Conservation (phyloP, 2,329 filamentous ascomycete genomes). For the Aspergillus amoenus region DNA sequence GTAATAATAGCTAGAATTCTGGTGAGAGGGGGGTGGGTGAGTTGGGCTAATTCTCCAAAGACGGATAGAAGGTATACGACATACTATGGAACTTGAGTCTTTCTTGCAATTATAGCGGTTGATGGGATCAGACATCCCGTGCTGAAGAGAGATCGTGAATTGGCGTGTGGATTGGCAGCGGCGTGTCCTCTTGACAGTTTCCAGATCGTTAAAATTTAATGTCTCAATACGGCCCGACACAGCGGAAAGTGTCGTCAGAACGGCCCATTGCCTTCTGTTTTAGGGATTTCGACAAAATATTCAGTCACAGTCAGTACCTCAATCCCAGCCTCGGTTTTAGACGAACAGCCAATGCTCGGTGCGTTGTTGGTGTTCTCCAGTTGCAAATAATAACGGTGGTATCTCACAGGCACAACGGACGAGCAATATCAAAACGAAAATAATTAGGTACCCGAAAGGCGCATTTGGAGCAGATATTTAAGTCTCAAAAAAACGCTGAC, state of each 20-base stretch:
- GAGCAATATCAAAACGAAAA: not conserved
- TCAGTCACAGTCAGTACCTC: not conserved
- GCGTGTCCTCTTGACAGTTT: not conserved
- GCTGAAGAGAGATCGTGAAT: not conserved
- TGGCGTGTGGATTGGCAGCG: not conserved
- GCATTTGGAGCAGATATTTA: not conserved
- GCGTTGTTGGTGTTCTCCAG: not conserved
- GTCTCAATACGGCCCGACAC: not conserved
- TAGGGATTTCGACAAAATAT: not conserved
- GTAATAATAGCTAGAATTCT: not conserved
- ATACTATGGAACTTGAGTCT: slow-evolving; percentile 1
- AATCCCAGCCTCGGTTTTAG: not conserved
- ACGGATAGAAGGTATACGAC: not conserved
- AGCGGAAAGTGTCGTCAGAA: not conserved
- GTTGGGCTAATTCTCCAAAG: not conserved
- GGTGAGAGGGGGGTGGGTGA: not conserved
- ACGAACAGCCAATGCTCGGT: not conserved
- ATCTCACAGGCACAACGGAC: not conserved
- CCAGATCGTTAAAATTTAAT: not conserved
- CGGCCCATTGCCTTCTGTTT: not conserved
- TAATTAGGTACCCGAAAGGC: not conserved
- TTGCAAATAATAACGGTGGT: not conserved
- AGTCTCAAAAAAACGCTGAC: not conserved
- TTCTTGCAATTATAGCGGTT: not conserved
- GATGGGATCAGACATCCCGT: not conserved